Conservation (phyloP, 2,329 filamentous ascomycete species). For the Aspergillus ochraceoroseus region DNA sequence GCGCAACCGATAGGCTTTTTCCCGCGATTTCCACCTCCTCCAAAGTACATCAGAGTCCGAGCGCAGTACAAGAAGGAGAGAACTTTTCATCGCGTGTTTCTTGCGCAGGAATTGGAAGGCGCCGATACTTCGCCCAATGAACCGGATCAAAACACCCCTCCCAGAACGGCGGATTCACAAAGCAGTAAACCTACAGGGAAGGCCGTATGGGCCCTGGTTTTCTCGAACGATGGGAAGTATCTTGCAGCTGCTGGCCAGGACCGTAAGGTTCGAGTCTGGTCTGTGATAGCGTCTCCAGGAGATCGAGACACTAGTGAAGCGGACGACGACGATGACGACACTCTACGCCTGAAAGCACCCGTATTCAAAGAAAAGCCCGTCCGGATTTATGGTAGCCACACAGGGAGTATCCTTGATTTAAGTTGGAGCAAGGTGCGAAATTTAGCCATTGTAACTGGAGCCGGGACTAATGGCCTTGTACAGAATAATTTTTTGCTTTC, state of each 20-base stretch:
- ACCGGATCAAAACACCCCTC: slow-evolving; percentile 30
- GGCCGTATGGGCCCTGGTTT: slow-evolving; percentile 88
- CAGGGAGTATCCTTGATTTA: slow-evolving; percentile 78
- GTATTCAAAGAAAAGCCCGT: slow-evolving; percentile 78
- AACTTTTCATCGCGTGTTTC: slow-evolving; percentile 81
- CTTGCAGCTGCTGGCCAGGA: slow-evolving; percentile 91
- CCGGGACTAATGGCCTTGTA: neutral
- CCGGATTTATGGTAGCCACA: slow-evolving; percentile 77
- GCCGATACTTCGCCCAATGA: slow-evolving; percentile 40
- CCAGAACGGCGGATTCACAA: slow-evolving; percentile 21
- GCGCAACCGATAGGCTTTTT: slow-evolving; percentile 76
- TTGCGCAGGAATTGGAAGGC: slow-evolving; percentile 83
- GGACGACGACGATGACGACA: slow-evolving; percentile 56
- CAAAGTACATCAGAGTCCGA: slow-evolving; percentile 82
- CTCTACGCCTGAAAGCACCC: slow-evolving; percentile 71
- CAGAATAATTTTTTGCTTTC: slow-evolving; percentile 91
- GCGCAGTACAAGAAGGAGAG: slow-evolving; percentile 72
- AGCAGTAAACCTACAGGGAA: slow-evolving; percentile 44
- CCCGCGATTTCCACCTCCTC: slow-evolving; percentile 80
- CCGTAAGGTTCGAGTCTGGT: slow-evolving; percentile 78
- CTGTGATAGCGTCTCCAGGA: slow-evolving; percentile 74
- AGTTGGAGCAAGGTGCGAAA: slow-evolving; percentile 83
- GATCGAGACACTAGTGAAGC: slow-evolving; percentile 70
- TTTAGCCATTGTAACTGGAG: neutral
- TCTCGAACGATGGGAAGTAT: slow-evolving; percentile 86